Conservation (phyloP, 768 basidiomycete species). For the Tricholoma saponaceum region DNA sequence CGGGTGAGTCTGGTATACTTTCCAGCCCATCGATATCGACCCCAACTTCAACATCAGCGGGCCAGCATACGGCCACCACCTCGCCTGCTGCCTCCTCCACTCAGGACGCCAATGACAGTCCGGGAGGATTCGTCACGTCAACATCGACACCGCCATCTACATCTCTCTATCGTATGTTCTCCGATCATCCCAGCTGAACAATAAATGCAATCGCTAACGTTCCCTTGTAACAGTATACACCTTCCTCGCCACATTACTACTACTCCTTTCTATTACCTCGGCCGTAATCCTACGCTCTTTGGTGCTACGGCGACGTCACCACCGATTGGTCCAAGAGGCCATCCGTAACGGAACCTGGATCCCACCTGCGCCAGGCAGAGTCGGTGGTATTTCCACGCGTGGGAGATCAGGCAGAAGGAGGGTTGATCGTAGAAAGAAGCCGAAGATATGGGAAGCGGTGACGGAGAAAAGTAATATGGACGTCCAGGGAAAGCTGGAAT, state of each 20-base stretch:
- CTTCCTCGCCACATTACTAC: constrained; percentile 61
- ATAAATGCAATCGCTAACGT: neutral
- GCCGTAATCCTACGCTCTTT: constrained; percentile 65
- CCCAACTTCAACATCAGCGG: neutral
- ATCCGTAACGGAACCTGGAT: constrained; percentile 62
- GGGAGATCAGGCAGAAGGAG: constrained; percentile 12
- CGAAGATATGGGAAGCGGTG: constrained; percentile 44
- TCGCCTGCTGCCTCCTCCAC: neutral
- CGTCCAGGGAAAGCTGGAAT: constrained; percentile 7
- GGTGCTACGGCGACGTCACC: constrained; percentile 56
- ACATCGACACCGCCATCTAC: constrained; percentile 9
- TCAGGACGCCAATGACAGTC: neutral
- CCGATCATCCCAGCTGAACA: neutral
- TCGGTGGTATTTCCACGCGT: neutral
- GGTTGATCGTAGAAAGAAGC: constrained; percentile 43
- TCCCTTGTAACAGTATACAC: constrained; percentile 34
- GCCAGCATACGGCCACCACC: neutral
- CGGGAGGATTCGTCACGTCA: constrained; percentile 1
- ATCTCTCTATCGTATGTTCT: constrained; percentile 29
- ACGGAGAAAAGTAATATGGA: constrained; percentile 19
- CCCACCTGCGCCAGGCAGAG: constrained; percentile 28
- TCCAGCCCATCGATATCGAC: too few species aligned
- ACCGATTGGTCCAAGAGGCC: constrained; percentile 57
- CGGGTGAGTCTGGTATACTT: neutral
- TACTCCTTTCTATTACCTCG: constrained; percentile 64